Base-by-base conservation (phyloP, 1,284 basidiomycete genomes). In the Moesziomyces antarcticus region DNA sequence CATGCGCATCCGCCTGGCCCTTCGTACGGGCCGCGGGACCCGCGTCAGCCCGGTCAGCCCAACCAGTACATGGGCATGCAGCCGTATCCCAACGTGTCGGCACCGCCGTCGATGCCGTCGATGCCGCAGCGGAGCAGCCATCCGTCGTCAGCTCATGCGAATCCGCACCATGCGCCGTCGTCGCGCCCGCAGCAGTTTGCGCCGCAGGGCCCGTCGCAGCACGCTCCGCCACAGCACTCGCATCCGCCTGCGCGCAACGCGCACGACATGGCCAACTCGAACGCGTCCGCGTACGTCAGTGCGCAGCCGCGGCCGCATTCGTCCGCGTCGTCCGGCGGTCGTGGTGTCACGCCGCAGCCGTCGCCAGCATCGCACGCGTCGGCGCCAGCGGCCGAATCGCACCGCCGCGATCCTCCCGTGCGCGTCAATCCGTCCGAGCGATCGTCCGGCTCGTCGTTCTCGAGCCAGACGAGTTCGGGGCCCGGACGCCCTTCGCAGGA, bases 361-460 rank as follows among this genome's bases (percentile, higher is more conserved):
- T 48, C 50, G 20, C 21, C 21, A 3, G 54, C 45, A n/a, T 50
- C 50, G 22, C 35, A 16, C 6, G 47, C 37, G 13, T 41, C 46
- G 11, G 25, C 44, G 37, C 35, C 49, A n/a, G 50, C 27, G 21
- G n/a, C 49, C 50, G 60, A 73, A 8, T 47, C 53, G 2, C 57
- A 65, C 18, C 58, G 58, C 11, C 67, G 65, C 42, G 57, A 66
- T 27, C 62, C 66, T 47, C 65, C 55, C 7, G 41, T 57, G 1
- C 64, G 68, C 6, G 45, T 52, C 7, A 65, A 68, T 27, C 56
- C 71, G 7, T 70, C 78, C 7, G 78, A 79, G 55, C 69, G 77
- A 22, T 81, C 75, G 1, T 81, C 79, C 42, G 75, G 75, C 16
- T 79, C 75, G 24, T 79, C 77, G 7, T 81, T 76, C 59, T 78